Percentiles rank a stretch among this genome's conserved stretches.
These are phyloP conservation scores for Nothopassalora personata DNA, from an alignment of 2,329 filamentous ascomycete species.

Conservation along the genomic window DNA sequence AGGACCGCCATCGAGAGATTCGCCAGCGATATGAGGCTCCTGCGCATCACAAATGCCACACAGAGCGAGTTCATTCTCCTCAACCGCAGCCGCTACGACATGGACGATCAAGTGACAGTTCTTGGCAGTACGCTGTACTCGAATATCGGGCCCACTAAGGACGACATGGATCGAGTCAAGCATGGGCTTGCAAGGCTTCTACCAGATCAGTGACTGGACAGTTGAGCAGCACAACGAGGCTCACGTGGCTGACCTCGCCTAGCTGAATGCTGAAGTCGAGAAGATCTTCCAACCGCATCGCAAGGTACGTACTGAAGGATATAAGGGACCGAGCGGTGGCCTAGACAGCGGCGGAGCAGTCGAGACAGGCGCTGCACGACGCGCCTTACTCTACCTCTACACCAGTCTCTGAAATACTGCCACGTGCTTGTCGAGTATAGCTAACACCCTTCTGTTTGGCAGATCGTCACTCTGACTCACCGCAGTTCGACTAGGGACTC, in stretches of 20 bases:
- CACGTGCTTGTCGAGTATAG: no score
- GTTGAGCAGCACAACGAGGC: conserved; percentile 35
- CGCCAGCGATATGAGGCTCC: conserved; percentile 1
- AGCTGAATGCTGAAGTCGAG: conserved; percentile 39
- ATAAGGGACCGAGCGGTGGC: no score
- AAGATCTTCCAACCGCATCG: conserved; percentile 11
- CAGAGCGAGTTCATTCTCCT: conserved; percentile 41
- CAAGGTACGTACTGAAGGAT: conserved; percentile 2
- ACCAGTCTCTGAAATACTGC: no score
- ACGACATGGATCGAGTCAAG: conserved; percentile 6
- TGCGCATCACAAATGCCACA: conserved; percentile 11
- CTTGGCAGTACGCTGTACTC: conserved; percentile 32
- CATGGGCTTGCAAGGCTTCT: conserved; percentile 14
- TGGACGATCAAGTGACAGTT: conserved; percentile 27
- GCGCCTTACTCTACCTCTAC: no score
- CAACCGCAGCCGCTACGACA: conserved; percentile 29
- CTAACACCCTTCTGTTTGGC: no score
- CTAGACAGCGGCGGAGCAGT: no score
- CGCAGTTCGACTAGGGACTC: conserved; percentile 38
- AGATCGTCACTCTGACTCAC: conserved; percentile 41
- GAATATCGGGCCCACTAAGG: not conserved
- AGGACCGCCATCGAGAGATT: conserved; percentile 26
- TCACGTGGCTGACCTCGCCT: conserved; percentile 39
- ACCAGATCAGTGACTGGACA: conserved; percentile 33
- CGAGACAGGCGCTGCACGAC: no score